These are phyloP conservation scores for Butyriboletus regius DNA, from an alignment of 1,284 basidiomycete species.

Conservation along the genomic window DNA sequence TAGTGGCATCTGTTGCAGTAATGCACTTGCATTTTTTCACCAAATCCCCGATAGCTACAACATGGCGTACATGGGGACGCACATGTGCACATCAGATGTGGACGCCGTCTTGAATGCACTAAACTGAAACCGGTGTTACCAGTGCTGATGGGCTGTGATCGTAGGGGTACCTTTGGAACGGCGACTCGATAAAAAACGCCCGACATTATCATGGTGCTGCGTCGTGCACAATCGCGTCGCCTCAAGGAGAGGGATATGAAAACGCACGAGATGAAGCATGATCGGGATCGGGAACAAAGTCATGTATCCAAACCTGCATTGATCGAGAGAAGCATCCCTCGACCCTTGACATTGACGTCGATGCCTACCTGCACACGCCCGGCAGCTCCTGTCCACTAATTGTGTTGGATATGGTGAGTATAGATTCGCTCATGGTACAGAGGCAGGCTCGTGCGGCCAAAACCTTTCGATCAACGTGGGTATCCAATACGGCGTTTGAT, in stretches of 20 bases:
- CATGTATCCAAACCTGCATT: slow-evolving; percentile 1
- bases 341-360: slow-evolving; percentile 10
- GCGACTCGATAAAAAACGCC: slow-evolving; percentile 11
- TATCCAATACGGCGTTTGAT: background rate
- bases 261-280: background rate
- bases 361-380: slow-evolving; percentile 4
- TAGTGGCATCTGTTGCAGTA: background rate
- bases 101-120: slow-evolving; percentile 11
- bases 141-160: slow-evolving; percentile 7
- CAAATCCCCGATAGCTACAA: background rate
- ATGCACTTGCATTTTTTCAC: background rate
- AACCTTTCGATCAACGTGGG: background rate
- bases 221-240: slow-evolving; percentile 4
- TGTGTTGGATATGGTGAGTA: background rate
- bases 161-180: slow-evolving; percentile 9
- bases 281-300: slow-evolving; percentile 3
- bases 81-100: background rate
- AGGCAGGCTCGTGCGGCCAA: background rate
- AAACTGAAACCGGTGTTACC: slow-evolving; percentile 5
- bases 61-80: background rate
- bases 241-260: background rate
- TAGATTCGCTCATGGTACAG: background rate
- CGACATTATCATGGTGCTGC: slow-evolving; percentile 1
- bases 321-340: slow-evolving; percentile 9
- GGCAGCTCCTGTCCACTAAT: background rate